Percentiles rank a stretch among this genome's conserved stretches.
phyloP scores from a whole-genome alignment of 768 basidiomycete genomes.

The Leccinum truebloodii region DNA sequence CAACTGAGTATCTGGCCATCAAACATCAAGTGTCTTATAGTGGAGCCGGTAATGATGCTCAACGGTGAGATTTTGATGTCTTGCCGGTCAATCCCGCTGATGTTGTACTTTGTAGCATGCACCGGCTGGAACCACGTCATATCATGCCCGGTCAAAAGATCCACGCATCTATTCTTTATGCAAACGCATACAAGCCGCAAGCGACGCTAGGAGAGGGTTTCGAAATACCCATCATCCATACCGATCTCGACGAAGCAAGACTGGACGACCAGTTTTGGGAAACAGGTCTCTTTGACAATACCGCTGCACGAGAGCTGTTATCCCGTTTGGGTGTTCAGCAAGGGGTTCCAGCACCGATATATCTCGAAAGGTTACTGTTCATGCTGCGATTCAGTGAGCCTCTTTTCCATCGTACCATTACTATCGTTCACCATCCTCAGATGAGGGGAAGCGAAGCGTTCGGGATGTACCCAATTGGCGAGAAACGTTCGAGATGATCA shows the following conservation, averaged over 20 bases:
- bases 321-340: not conserved
- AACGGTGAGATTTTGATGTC: not conserved
- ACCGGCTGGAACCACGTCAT: conserved; percentile 14
- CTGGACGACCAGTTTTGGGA: conserved; percentile 15
- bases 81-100: not conserved
- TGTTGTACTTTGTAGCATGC: not conserved
- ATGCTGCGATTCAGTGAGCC: not conserved
- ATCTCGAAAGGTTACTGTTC: not conserved
- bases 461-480: not conserved
- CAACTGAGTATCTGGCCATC: not conserved
- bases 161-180: not conserved
- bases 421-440: not conserved
- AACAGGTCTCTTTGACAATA: conserved; percentile 12
- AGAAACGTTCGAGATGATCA: not conserved
- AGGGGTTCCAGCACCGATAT: not conserved
- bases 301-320: not conserved
- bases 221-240: not conserved
- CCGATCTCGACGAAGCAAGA: not conserved
- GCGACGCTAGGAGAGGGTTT: not conserved
- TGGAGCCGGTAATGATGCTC: not conserved
- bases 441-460: not conserved
- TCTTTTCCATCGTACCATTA: not conserved
- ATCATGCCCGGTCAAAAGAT: conserved; percentile 1
- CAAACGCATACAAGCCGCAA: not conserved
- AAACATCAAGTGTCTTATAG: not conserved